A percentile compares a stretch with the other conserved stretches of the same genome.
Conservation (phyloP, 805 yeast genomes). For the Komagataella ulmi region DNA sequence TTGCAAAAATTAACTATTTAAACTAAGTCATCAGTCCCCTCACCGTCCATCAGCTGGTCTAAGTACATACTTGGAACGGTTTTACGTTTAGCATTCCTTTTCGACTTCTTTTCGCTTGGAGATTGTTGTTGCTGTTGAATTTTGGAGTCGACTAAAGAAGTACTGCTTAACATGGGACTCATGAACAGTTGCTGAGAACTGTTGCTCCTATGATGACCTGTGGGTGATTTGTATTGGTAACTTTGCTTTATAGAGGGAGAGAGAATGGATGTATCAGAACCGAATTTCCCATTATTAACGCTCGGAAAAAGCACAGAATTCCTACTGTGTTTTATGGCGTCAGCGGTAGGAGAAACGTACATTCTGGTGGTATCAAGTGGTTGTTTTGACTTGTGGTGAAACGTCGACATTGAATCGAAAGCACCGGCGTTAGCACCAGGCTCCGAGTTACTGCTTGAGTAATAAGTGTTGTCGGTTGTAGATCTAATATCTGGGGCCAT, state of each 20-base stretch:
- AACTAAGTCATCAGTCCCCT: background rate
- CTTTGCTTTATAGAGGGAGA: background rate
- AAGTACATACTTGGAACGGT: slow-evolving; percentile 35
- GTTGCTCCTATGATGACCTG: background rate
- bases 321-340: slow-evolving; percentile 28
- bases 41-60: slow-evolving; percentile 33
- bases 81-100: slow-evolving; percentile 4
- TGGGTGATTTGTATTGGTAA: background rate
- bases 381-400: background rate
- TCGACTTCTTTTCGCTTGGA: background rate
- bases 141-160: background rate
- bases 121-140: background rate
- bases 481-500: background rate
- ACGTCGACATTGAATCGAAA: background rate
- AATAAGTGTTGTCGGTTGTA: background rate
- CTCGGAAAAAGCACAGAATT: background rate
- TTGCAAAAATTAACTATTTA: background rate
- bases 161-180: background rate
- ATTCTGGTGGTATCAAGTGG: slow-evolving; percentile 26
- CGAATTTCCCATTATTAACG: background rate
- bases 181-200: background rate
- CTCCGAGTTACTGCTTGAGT: background rate
- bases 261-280: background rate
- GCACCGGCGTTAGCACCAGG: background rate
- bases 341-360: slow-evolving; percentile 75